These are phyloP conservation scores for Microthlaspi erraticum DNA, from an alignment of 345 rosid species.

Conservation along the genomic window DNA sequence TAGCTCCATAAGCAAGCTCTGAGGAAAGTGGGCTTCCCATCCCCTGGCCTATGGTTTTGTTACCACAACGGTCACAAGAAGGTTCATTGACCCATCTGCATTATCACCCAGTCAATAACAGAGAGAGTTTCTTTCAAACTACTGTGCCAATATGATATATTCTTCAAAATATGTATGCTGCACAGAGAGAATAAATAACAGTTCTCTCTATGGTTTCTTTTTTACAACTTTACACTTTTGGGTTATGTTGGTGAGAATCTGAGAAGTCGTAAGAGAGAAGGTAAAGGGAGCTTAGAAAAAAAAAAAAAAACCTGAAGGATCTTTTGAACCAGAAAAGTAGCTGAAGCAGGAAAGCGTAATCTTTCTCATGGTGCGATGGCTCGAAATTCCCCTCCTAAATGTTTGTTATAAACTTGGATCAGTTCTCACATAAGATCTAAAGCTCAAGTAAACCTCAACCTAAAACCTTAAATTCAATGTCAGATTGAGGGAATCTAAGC, in stretches of 20 bases:
- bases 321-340: conserved; percentile 94
- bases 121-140: conserved; percentile 9
- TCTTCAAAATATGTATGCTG: background rate
- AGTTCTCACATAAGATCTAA: background rate
- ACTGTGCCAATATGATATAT: background rate
- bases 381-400: conserved; percentile 75
- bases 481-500: background rate
- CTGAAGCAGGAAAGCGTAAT: conserved; percentile 89
- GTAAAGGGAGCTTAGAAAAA: conserved; percentile 29
- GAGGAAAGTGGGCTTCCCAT: conserved; percentile 62
- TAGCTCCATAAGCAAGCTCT: conserved; percentile 65
- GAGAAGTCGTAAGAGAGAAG: background rate
- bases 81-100: conserved; percentile 93
- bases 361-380: conserved; percentile 64
- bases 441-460: background rate
- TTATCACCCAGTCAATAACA: conserved; percentile 33
- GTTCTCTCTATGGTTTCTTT: background rate
- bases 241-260: background rate
- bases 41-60: conserved; percentile 65
- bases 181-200: background rate
- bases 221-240: conserved; percentile 14
- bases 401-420: conserved; percentile 29
- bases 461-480: background rate
- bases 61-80: conserved; percentile 79
- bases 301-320: conserved; percentile 92